Evolutionary conservation across 2,329 filamentous ascomycete species (phyloP).

Genomic region (Calonectria henricotiae): DNA sequence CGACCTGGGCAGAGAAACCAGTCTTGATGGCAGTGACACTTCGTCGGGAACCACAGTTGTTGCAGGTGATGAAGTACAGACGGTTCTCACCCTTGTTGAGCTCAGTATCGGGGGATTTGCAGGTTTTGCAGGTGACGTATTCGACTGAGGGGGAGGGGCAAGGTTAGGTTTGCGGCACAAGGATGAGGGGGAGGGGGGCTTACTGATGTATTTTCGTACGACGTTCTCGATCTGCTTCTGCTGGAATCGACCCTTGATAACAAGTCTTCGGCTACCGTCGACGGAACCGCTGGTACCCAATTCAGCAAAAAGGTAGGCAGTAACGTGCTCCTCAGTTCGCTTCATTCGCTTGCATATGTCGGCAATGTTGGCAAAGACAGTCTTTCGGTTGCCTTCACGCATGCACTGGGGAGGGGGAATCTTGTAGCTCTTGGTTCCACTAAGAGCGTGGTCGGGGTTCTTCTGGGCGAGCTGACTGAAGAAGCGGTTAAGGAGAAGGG

Average conservation of each 20-base stretch:
- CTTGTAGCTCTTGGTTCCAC: constrained; percentile 96
- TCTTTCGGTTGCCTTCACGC: constrained; percentile 99
- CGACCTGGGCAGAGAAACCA: constrained; percentile 99
- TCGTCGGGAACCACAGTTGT: constrained; percentile 84
- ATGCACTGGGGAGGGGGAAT: constrained; percentile 98
- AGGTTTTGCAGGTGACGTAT: constrained; percentile 99
- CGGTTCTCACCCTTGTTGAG: constrained; percentile 99
- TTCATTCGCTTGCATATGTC: constrained; percentile 99
- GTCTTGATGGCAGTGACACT: constrained; percentile 99
- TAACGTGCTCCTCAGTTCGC: constrained; percentile 97
- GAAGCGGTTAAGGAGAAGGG: constrained; percentile 90
- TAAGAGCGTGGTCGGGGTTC: constrained; percentile 95
- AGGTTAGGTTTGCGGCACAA: constrained; percentile 30
- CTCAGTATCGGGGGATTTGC: constrained; percentile 93
- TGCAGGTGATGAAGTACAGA: constrained; percentile 99
- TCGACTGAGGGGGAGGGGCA: constrained; percentile 72
- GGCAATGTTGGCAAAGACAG: constrained; percentile 98
- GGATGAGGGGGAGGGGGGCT: constrained; percentile 56
- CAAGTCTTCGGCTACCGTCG: constrained; percentile 91
- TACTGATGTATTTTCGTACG: constrained; percentile 93
- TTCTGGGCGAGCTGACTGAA: constrained; percentile 95
- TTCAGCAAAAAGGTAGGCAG: constrained; percentile 96
- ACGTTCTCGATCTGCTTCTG: constrained; percentile 99
- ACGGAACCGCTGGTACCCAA: constrained; percentile 97
- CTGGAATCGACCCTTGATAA: constrained; percentile 99